Evolutionary conservation across 192 early-diverging fungal genomes (phyloP), one percentile per base, ranked within the genome.

Genomic region (Linnemannia zychae): DNA sequence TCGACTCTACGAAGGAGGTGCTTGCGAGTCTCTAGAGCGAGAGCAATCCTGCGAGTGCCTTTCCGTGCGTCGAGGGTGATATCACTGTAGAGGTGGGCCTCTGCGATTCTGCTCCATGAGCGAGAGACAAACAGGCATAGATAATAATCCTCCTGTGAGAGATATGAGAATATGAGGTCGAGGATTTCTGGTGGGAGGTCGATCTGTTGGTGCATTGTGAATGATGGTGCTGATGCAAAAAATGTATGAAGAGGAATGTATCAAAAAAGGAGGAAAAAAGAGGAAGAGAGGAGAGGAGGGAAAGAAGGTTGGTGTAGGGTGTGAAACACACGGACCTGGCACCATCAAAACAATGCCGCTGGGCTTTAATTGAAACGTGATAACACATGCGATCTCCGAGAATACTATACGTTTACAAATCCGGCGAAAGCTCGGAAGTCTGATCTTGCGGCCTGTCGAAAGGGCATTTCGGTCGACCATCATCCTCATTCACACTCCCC

Each of bases 1-100:
- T 63, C 57, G 28, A 63, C 24, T 31, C 57, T n/a, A 63, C 57
- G 57, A 28, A 63, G 57, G 57, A 63, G 57, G 57, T 63, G 57
- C 13, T 63, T 63, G 57, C 24, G 57, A 11, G 57, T 63, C 24
- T 31, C 15, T n/a, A 63, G 57, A 24, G 57, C 57, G 57, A 12
- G n/a, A 3, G 28, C 7, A 11, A 60, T 22, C n/a, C 7, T 60
- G 53, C 3, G 11, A 11, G 0, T 28, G 53, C 7, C 0, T 60
- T 11, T 31, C 28, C 24, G 28, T 24, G 12, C 15, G 9, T 11
- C 15, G 24, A 63, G 7, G 11, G 57, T 63, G 24, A 63, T 33
- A 13, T 60, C 12, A 12, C 57, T 28, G 57, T 60, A 63, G 57
- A 63, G 57, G 3, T 12, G 57, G 57, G 57, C 24, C 4, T 63